Evolutionary conservation across 805 yeast species (phyloP).

Genomic region (Lachancea cidri): DNA sequence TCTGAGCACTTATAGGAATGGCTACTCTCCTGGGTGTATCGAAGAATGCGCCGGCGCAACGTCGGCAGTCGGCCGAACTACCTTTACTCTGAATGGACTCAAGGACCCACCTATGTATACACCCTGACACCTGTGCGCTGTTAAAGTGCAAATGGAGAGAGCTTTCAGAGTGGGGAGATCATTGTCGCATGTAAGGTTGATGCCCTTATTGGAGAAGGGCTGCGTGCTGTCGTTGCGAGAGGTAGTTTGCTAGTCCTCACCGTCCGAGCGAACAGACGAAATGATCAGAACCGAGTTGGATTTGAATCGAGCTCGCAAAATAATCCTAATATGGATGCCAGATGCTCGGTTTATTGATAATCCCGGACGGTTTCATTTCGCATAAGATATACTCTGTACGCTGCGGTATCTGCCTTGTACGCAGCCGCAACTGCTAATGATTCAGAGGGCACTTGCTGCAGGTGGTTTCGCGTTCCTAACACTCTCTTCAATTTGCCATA

Average conservation of each 20-base stretch:
- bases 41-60: background rate
- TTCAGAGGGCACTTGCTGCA: background rate
- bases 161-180: background rate
- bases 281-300: background rate
- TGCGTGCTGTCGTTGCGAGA: background rate
- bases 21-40: background rate
- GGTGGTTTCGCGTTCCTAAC: too few relatives aligned
- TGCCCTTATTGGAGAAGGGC: background rate
- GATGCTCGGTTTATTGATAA: background rate
- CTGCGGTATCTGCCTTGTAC: background rate
- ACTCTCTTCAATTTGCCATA: background rate
- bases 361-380: background rate
- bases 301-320: background rate
- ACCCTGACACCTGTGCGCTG: background rate
- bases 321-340: background rate
- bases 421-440: background rate
- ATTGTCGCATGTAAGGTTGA: background rate
- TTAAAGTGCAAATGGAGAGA: background rate
- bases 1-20: background rate
- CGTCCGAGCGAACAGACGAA: background rate
- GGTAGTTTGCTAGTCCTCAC: background rate
- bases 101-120: background rate
- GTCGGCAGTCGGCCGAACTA: too few relatives aligned
- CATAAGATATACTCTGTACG: background rate
- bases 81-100: background rate